Conservation (phyloP, 192 early-diverging fungal species). For the Backusella morwellensis region DNA sequence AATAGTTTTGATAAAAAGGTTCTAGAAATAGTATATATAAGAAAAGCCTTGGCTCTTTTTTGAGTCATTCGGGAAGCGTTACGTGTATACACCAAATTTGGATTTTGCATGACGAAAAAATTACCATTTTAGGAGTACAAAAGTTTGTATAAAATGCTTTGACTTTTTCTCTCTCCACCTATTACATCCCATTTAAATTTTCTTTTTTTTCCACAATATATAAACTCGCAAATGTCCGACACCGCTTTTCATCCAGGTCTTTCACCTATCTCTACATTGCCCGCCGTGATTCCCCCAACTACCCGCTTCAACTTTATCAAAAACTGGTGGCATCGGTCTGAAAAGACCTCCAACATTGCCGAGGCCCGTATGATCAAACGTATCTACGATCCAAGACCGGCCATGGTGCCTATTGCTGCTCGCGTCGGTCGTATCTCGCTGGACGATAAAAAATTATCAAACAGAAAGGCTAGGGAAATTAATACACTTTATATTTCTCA, state of each 20-base stretch:
- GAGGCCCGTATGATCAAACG: conserved; percentile 59
- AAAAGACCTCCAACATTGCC: conserved; percentile 44
- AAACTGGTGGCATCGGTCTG: conserved; percentile 42
- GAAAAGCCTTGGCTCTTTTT: neutral
- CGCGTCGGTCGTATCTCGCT: neutral
- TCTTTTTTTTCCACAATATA: neutral
- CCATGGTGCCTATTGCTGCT: neutral
- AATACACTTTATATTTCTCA: conserved; percentile 16
- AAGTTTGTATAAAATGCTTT: neutral
- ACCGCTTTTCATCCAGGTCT: neutral
- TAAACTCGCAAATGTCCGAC: neutral
- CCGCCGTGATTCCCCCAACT: conserved; percentile 37
- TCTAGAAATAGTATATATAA: too few relatives aligned
- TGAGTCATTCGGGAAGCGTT: neutral
- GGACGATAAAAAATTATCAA: neutral
- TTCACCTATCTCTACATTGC: conserved; percentile 11
- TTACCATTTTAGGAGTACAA: neutral
- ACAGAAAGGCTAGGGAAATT: neutral
- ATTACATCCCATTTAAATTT: neutral
- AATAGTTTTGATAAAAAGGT: neutral
- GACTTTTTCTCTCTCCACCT: neutral
- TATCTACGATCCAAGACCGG: conserved; percentile 25
- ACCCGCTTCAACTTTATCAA: conserved; percentile 34
- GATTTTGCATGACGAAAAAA: neutral
- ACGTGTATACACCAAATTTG: neutral